A percentile compares a stretch with the other conserved stretches of the same genome.
phyloP scores from a whole-genome alignment of 1,284 basidiomycete species.

The Ceraceosorus bombacis region DNA sequence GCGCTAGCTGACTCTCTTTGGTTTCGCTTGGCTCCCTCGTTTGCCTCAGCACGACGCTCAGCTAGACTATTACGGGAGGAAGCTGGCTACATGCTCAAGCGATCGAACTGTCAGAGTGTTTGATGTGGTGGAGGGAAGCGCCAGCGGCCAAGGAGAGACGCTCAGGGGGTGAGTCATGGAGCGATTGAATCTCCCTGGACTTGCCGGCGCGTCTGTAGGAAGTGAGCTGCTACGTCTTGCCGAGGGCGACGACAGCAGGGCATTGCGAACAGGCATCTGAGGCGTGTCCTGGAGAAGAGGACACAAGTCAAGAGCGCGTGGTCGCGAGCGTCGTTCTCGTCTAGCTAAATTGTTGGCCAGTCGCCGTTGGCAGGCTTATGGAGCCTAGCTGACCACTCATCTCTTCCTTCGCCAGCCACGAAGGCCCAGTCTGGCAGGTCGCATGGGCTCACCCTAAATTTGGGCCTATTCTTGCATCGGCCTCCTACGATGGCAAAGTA shows the following conservation, averaged over 20 bases:
- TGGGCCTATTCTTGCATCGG: conserved; percentile 89
- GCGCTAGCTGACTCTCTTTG: not conserved
- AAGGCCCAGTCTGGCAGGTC: conserved; percentile 95
- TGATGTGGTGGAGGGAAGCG: conserved; percentile 82
- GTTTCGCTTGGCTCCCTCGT: not conserved
- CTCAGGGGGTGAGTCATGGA: conserved; percentile 20
- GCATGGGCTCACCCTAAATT: conserved; percentile 94
- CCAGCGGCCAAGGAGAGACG: conserved; percentile 53
- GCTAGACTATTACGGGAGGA: conserved; percentile 92
- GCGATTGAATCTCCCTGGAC: no score
- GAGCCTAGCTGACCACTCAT: not conserved
- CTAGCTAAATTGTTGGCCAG: not conserved
- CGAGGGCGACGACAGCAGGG: no score
- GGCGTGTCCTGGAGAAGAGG: no score
- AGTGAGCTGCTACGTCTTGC: no score
- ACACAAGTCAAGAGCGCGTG: no score
- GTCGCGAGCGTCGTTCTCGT: no score
- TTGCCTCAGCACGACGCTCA: conserved; percentile 72
- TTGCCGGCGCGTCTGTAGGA: no score
- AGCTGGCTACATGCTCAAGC: conserved; percentile 90
- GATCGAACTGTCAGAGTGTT: conserved; percentile 94
- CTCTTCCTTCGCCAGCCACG: conserved; percentile 56
- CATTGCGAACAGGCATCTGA: no score
- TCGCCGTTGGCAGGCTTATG: not conserved
- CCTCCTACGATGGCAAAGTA: conserved; percentile 95